Base-by-base conservation (phyloP, 2,329 filamentous ascomycete genomes). In the Fusarium buxicola region DNA sequence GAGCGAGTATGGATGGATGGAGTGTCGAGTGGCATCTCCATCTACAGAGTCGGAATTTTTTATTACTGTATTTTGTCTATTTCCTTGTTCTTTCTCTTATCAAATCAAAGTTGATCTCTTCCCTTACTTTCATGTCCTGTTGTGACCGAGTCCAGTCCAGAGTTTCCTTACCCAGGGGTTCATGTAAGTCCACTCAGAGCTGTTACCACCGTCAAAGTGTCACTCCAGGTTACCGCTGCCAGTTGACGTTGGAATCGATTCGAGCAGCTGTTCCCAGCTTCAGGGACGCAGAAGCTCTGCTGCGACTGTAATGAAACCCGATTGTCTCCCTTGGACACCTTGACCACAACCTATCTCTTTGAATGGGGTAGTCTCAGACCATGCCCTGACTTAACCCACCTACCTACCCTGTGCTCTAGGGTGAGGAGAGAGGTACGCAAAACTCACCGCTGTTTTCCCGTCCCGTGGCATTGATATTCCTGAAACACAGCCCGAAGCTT, bases 401-500 rank as follows among this genome's bases (percentile, higher is more conserved):
- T 30, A 9, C 18, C 24, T 61, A 65, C 60, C 60, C 60, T 65
- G 34, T 11, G 49, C 10, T 24, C 13, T 2, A 13, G 8, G 13
- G 24, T 18, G 6, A 21, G 11, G 15, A 5, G 34, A 30, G 25
- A 9, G 9, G 10, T 12, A 11, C 18, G n/a, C n/a, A 43, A 39
- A 7, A 5, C 51, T 62, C 56, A 65, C 60, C 60, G 60, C 60
- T 27, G 38, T 45, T 39, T 41, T 11, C 13, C 32, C 35, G n/a
- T n/a, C 8, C 31, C 12, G 15, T 28, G 28, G 32, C 10, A 16
- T 15, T 24, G 9, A 31, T 53, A 24, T 25, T 24, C 7, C 16
- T 46, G 61, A 64, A 65, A 64, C 60, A 36, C 43, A 57, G 45
- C 16, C 32, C 16, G 16, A 62, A 51, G 38, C 36, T 61, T 55